Evolutionary conservation across 495 filamentous ascomycete genomes (phyloP).

Genomic region (Penicillium parvum): DNA sequence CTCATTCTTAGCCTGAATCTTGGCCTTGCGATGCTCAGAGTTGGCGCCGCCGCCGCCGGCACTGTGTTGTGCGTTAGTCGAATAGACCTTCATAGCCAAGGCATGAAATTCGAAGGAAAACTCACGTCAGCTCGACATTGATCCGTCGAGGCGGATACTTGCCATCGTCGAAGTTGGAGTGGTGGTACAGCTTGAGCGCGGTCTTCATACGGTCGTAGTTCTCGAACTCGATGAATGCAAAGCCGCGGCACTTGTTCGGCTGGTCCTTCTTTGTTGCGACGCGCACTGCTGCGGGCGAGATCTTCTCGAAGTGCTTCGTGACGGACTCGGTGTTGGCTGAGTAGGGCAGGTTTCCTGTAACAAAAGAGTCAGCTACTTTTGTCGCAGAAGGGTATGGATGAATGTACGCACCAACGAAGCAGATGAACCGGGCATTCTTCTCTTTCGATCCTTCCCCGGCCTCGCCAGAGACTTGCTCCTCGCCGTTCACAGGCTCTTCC

Average conservation of each 20-base stretch:
- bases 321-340: constrained; percentile 65
- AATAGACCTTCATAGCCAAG: constrained; percentile 8
- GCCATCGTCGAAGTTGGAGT: constrained; percentile 74
- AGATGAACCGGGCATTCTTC: constrained; percentile 68
- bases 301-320: constrained; percentile 68
- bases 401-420: constrained; percentile 64
- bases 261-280: constrained; percentile 68
- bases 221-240: constrained; percentile 91
- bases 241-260: constrained; percentile 70
- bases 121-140: constrained; percentile 88
- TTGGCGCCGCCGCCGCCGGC: constrained; percentile 78
- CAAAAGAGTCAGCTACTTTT: constrained; percentile 3
- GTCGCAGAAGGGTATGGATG: not conserved
- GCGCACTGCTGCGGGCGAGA: constrained; percentile 68
- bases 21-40: constrained; percentile 61
- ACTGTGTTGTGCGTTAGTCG: constrained; percentile 13
- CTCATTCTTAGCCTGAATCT: constrained; percentile 80
- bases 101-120: constrained; percentile 10
- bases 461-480: not conserved
- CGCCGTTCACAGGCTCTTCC: not conserved
- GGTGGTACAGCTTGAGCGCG: constrained; percentile 83
- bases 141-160: constrained; percentile 61
- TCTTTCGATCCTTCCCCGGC: constrained; percentile 10
- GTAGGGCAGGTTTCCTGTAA: constrained; percentile 79
- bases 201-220: constrained; percentile 90